Evolutionary conservation across 768 basidiomycete species (phyloP), one percentile per base, ranked within the genome.

Genomic region (Rossbeevera mucosa): DNA sequence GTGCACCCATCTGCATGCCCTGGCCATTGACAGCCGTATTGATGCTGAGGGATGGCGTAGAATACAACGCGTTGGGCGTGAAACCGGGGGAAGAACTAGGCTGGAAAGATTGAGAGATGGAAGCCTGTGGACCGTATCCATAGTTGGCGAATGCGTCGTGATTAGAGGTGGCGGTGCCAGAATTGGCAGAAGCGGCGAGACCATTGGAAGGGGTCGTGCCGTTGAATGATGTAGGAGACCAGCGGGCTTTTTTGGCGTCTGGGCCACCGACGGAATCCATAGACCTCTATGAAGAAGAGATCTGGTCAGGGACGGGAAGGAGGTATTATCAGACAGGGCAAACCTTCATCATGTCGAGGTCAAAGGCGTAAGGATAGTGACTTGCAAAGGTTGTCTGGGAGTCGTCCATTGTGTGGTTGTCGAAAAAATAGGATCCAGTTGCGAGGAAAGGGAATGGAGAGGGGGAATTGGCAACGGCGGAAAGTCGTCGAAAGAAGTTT

Each of bases 311-410:
- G 30, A 38, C 36, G 24, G n/a, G 41, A 40, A 47, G 14, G 51
- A 21, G 25, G 36, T 30, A 41, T n/a, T 4, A 5, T 45, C 2
- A 8, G 20, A 45, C 14, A 44, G 49, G 22, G 68, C 75, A 14
- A 30, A 86, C 89, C 86, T 91, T 91, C 88, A 90, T 91, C 88
- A 91, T 91, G 72, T 91, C 88, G 80, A 91, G 75, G 66, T 91
- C 88, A 74, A 91, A 86, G 53, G 71, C 74, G 79, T 87, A 90
- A 56, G 80, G 77, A 69, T 90, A 89, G 63, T 83, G 85, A 44
- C 74, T 70, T 56, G 81, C 80, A 68, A 86, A 88, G 46, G 78
- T 78, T 68, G 85, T 75, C 71, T 88, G 85, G 50, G 80, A 63
- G 78, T 89, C 86, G 76, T 87, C 86, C 88, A 88, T 85, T 59